These are phyloP conservation scores for Parafenestella ontariensis DNA, from an alignment of 2,329 filamentous ascomycete species.

Conservation along the genomic window DNA sequence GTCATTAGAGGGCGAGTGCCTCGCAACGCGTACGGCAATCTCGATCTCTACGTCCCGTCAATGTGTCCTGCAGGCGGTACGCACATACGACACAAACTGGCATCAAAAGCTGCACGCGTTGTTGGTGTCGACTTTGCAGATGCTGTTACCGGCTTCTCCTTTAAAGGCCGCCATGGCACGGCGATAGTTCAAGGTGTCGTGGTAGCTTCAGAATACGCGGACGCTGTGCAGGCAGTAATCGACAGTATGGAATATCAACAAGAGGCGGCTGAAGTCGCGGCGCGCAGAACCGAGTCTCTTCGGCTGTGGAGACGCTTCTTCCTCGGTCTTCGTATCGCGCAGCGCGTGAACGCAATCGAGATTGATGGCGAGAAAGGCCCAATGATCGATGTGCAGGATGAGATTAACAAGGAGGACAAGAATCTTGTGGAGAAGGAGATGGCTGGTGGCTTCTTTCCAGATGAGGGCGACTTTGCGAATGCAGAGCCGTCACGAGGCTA, in stretches of 20 bases:
- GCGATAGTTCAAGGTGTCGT: constrained; percentile 81
- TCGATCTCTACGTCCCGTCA: constrained; percentile 68
- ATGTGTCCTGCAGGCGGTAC: constrained; percentile 69
- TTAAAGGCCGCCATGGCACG: constrained; percentile 84
- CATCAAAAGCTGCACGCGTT: constrained; percentile 74
- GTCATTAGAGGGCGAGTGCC: constrained; percentile 75
- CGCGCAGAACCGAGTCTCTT: constrained; percentile 58
- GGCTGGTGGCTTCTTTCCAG: constrained; percentile 53
- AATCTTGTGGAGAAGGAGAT: constrained; percentile 34
- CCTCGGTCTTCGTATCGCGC: constrained; percentile 70
- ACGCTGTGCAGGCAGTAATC: constrained; percentile 75
- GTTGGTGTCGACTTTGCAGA: constrained; percentile 86
- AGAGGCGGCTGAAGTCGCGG: constrained; percentile 67
- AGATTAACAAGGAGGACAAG: constrained; percentile 40
- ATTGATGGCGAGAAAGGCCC: constrained; percentile 43
- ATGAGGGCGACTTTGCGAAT: constrained; percentile 56
- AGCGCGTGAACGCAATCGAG: constrained; percentile 69
- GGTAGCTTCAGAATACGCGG: constrained; percentile 72
- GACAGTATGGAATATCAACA: constrained; percentile 71
- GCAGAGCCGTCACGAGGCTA: constrained; percentile 29
- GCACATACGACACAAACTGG: constrained; percentile 64
- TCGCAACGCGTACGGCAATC: constrained; percentile 67
- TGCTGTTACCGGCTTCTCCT: constrained; percentile 88
- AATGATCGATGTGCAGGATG: constrained; percentile 36
- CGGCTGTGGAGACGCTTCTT: constrained; percentile 67